Percentiles rank a stretch among this genome's conserved stretches.
Conservation (phyloP, 1,284 basidiomycete genomes). For the Cutaneotrichosporon mucoides region DNA sequence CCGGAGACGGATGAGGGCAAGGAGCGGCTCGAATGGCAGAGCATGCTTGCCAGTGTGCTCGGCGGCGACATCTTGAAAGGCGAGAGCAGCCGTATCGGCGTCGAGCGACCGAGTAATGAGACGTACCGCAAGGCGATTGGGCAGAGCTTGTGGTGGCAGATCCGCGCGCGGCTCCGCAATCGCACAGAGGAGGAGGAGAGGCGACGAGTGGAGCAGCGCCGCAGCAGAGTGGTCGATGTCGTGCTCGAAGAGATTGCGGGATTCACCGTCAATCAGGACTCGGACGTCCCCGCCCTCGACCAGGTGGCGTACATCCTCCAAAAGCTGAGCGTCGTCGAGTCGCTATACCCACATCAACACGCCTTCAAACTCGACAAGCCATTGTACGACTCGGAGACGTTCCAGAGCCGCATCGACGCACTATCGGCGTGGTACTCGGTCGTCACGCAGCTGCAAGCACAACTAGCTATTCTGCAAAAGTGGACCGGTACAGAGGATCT, state of each 20-base stretch:
- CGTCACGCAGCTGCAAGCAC: conserved; percentile 68
- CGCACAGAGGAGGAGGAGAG: conserved; percentile 78
- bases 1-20: conserved; percentile 58
- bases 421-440: conserved; percentile 86
- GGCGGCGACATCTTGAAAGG: conserved; percentile 87
- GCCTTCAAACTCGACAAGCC: conserved; percentile 77
- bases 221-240: conserved; percentile 71
- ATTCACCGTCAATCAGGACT: conserved; percentile 55
- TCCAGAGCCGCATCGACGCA: conserved; percentile 75
- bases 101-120: conserved; percentile 63
- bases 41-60: conserved; percentile 85
- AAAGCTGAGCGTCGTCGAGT: conserved; percentile 75
- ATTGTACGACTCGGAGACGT: conserved; percentile 60
- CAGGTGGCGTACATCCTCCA: conserved; percentile 70
- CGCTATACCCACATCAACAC: conserved; percentile 78
- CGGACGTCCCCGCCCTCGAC: conserved; percentile 57
- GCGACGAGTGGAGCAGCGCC: conserved; percentile 72
- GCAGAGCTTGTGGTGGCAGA: conserved; percentile 78
- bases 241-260: conserved; percentile 76
- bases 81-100: conserved; percentile 80
- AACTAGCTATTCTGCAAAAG: conserved; percentile 70
- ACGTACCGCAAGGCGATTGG: conserved; percentile 63
- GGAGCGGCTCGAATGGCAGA: conserved; percentile 89
- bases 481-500: conserved; percentile 92
- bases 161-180: conserved; percentile 79